A percentile compares a stretch with the other conserved stretches of the same genome.
phyloP scores from a whole-genome alignment of 257 asterid genomes.

The Haberlea rhodopensis region DNA sequence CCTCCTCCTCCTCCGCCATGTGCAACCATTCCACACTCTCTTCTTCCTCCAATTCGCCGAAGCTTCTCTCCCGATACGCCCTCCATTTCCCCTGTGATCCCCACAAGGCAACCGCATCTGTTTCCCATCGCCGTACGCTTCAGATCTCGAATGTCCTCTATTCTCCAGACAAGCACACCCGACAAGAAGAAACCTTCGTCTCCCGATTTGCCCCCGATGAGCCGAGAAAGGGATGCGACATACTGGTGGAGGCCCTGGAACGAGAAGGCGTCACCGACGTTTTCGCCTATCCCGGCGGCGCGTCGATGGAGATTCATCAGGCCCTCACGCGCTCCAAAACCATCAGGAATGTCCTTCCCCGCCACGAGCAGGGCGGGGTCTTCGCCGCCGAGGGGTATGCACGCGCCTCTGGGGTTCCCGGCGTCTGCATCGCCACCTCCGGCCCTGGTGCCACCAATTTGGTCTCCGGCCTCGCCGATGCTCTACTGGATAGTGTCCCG shows the following conservation, averaged over 20 bases:
- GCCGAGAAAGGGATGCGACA: conserved; percentile 74
- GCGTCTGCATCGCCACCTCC: conserved; percentile 85
- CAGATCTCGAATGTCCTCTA: conserved; percentile 36
- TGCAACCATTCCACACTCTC: conserved; percentile 1
- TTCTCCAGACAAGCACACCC: conserved; percentile 19
- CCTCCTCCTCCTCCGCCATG: conserved; percentile 29
- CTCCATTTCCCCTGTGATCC: conserved; percentile 27
- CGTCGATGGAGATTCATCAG: conserved; percentile 83
- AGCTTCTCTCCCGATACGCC: conserved; percentile 24
- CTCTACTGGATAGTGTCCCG: conserved; percentile 66
- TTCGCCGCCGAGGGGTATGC: conserved; percentile 92
- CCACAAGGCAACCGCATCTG: conserved; percentile 19
- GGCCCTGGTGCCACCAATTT: conserved; percentile 94
- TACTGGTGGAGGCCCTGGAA: conserved; percentile 79
- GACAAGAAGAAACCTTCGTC: conserved; percentile 26
- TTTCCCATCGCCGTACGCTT: conserved; percentile 33
- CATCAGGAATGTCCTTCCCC: conserved; percentile 76
- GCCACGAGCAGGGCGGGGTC: conserved; percentile 86
- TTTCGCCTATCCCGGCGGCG: conserved; percentile 87
- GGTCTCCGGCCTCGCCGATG: conserved; percentile 77
- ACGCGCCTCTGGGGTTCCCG: conserved; percentile 66
- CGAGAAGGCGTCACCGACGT: conserved; percentile 79
- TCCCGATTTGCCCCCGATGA: conserved; percentile 64
- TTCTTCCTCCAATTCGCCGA: conserved; percentile 16
- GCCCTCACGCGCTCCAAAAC: conserved; percentile 66